Base-by-base conservation (phyloP, 2,329 filamentous ascomycete genomes). In the Clarireedia homoeocarpa region DNA sequence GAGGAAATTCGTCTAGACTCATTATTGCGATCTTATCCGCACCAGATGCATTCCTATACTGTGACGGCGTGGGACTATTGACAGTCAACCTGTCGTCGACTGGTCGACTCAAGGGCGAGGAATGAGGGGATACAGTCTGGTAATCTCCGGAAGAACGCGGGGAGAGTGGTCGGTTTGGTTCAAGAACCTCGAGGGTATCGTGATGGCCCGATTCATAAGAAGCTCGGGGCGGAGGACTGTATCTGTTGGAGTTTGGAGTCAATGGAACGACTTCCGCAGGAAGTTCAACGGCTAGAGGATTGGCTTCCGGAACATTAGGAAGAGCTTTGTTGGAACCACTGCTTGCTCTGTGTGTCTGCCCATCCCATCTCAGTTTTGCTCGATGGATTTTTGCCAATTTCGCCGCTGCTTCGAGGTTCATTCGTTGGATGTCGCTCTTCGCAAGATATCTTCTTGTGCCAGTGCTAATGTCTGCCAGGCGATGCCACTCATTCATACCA, bases 401-500 rank as follows among this genome's bases (percentile, higher is more conserved):
- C 7, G 82, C 79, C 0, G 92, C 85, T 0, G 91, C 84, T 55
- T 86, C 82, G 53, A 87, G 77, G 6, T 89, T 89, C 79, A 90
- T 88, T 63, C 75, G 79, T 69, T 95, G 88, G 57, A 95, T 86
- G 0, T 84, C 83, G 10, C 80, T 77, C 59, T 85, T 85, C 6
- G 78, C 75, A 53, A 99, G 80, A 69, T 97, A 99, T 61, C 86
- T 83, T 63, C 89, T 82, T 0, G 94, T 99, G 68, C 86, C 86
- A 14, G 90, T 96, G 74, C 89, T 96, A 73, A 99, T 97, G 52
- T 96, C 92, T 26, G 89, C 86, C n/a, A 97, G 75, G 3, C 91
- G 83, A 65, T 89, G 83, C 94, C 94, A 99, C 70, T 97, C 94
- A 69, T 97, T 99, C 91, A 99, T 97, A 51, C 89, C 92, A 70